Base-by-base conservation (phyloP, 164 flowering plant species). In the Vitis amurensis region DNA sequence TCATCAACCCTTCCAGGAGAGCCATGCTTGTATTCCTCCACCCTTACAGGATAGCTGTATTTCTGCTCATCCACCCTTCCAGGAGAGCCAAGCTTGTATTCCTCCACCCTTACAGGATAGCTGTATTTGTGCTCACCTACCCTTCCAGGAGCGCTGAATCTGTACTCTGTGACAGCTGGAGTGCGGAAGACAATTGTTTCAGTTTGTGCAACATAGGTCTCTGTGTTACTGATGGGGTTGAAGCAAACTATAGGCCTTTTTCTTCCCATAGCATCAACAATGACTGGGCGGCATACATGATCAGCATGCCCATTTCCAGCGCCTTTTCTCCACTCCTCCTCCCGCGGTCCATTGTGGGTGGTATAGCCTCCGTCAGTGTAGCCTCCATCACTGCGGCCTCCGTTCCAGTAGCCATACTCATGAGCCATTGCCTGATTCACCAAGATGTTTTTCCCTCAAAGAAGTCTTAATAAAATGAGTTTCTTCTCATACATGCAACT, bases 251-350 rank as follows among this genome's bases (percentile, higher is more conserved):
- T 16, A 0, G 84, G 80, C 65, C 66, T 73, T 51, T 74, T 71
- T 48, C 75, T 77, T 4, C 87, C 85, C 6, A 80, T 73, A 8
- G 84, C 77, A 72, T 80, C 84, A 29, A 80, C 31, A 27, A 77
- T 63, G 52, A 74, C 82, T 59, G 86, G 83, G 68, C 73, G 48
- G 74, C 78, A 76, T 8, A 74, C 67, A 52, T 81, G 79, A 59
- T 79, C 80, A 2, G 50, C 71, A 19, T 48, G 49, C 63, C 77
- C 70, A 17, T 71, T 60, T 66, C 53, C 63, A 50, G 6, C 7
- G 44, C 44, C 44, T 48, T 31, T 49, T 56, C 66, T 72, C 78
- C 77, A 67, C 55, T 57, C 71, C 11, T 75, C 48, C 5, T 73
- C 15, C 10, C 51, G 51, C 12, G 75, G 68, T 37, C 69, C 72